Base-by-base conservation (phyloP, 2,329 filamentous ascomycete genomes). In the Bipolaris zeicola region DNA sequence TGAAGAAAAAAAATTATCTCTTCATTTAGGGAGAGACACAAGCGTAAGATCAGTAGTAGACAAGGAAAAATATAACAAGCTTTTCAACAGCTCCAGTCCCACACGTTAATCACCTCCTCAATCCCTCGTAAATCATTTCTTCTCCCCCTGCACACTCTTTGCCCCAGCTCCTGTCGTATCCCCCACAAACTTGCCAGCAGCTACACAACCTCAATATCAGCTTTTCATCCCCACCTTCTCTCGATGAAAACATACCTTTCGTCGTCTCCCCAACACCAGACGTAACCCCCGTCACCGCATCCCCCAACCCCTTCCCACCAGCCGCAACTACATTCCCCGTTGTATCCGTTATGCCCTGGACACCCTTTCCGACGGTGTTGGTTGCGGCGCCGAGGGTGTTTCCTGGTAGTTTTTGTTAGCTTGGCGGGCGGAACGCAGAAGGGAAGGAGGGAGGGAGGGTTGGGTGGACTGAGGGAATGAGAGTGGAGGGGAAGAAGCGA, bases 211-310 rank as follows among this genome's bases (percentile, higher is more conserved):
- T 8, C 16, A 5, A 3, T 13, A 14, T 66, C 48, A 69, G 58
- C 45, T 26, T 26, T 24, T 24, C 22, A 24, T 24, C 22, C 24
- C 24, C 22, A 24, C 22, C 22, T 5, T 5, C 22, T 24, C 22
- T 24, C 22, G 22, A 26, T 18, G 3, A 10, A 42, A 14, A 60
- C 67, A 8, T 57, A 71, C 71, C 66, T 45, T 75, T 75, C 0
- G 69, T 74, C 2, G 72, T 76, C 52, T 77, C 74, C 0, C 74
- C 74, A 16, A 73, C 16, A 0, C 72, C 73, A 44, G 67, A 57
- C 6, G 71, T 75, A 5, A 76, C 62, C 0, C 73, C 74, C 7
- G 66, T 65, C 24, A 77, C 67, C 1, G 71, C 73, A 57, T 77
- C 70, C 0, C 74, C 74, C 0, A 76, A 58, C 1, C 74, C 74